Conservation (phyloP, 148 eudicot genomes). For the Camellia sinensis region DNA sequence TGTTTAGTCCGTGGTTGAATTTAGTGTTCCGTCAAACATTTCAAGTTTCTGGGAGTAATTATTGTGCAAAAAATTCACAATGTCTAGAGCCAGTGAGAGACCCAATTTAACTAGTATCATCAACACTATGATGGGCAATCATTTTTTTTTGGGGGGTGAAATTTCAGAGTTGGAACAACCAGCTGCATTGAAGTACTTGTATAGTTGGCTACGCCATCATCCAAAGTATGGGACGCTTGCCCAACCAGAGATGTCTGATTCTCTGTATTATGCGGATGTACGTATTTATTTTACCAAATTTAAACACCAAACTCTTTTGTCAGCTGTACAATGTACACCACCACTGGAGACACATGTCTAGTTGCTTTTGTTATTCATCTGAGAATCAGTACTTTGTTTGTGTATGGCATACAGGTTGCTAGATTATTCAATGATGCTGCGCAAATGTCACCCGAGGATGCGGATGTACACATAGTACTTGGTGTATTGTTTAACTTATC, state of each 20-base stretch:
- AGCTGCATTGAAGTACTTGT: slow-evolving; percentile 84
- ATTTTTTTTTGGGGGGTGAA: neutral
- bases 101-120: neutral
- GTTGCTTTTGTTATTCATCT: slow-evolving; percentile 10
- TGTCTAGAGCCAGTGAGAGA: neutral
- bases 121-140: neutral
- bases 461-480: slow-evolving; percentile 90
- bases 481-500: slow-evolving; percentile 93
- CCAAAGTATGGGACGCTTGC: slow-evolving; percentile 76
- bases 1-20: neutral
- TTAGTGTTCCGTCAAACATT: neutral
- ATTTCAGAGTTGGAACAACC: slow-evolving; percentile 85
- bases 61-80: neutral
- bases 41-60: neutral
- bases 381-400: slow-evolving; percentile 17
- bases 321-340: neutral
- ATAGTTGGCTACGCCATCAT: slow-evolving; percentile 84
- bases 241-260: slow-evolving; percentile 54
- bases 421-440: slow-evolving; percentile 82
- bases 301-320: neutral
- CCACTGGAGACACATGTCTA: neutral
- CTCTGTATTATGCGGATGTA: slow-evolving; percentile 85
- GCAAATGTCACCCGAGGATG: slow-evolving; percentile 88
- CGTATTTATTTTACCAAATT: slow-evolving; percentile 21
- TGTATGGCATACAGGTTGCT: slow-evolving; percentile 54